Percentiles rank a stretch among this genome's conserved stretches.
These are phyloP conservation scores for Ceratocystis alfenasii DNA, from an alignment of 2,329 filamentous ascomycete genomes.

Conservation along the genomic window DNA sequence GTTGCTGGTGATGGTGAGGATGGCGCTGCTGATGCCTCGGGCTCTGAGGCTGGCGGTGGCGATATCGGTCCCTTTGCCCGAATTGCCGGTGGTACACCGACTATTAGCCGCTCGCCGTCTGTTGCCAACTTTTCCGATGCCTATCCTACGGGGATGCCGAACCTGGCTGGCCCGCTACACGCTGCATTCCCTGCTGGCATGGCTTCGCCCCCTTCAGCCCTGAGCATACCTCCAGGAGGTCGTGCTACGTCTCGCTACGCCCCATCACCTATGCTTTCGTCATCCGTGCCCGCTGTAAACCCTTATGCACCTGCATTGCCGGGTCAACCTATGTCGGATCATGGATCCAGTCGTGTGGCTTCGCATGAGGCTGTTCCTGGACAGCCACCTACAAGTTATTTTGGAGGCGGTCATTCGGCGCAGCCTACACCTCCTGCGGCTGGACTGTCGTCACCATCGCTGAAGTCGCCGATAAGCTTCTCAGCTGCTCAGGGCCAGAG, in stretches of 20 bases:
- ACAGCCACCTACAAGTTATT: background rate
- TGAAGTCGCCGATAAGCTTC: conserved; percentile 20
- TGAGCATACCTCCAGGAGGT: conserved; percentile 9
- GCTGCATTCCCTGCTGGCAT: conserved; percentile 28
- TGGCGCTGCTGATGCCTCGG: conserved; percentile 53
- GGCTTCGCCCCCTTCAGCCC: conserved; percentile 27
- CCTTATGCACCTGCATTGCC: conserved; percentile 24
- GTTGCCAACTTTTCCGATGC: conserved; percentile 55
- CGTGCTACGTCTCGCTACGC: conserved; percentile 39
- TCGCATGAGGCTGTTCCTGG: conserved; percentile 15
- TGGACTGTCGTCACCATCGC: background rate
- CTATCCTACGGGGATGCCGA: conserved; percentile 44
- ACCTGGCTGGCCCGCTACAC: conserved; percentile 21
- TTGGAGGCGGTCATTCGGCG: background rate
- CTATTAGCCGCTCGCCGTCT: conserved; percentile 62
- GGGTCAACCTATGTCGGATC: conserved; percentile 16
- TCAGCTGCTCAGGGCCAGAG: background rate
- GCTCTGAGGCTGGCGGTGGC: conserved; percentile 42
- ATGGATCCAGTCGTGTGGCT: conserved; percentile 7
- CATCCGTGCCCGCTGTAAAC: conserved; percentile 26
- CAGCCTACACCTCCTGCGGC: background rate
- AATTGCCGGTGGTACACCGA: conserved; percentile 63
- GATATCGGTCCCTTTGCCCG: conserved; percentile 72
- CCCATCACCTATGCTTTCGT: conserved; percentile 29
- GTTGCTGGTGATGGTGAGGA: conserved; percentile 85